Conservation (phyloP, 108 stramenopile genomes). For the Cylindrotheca closterium region DNA sequence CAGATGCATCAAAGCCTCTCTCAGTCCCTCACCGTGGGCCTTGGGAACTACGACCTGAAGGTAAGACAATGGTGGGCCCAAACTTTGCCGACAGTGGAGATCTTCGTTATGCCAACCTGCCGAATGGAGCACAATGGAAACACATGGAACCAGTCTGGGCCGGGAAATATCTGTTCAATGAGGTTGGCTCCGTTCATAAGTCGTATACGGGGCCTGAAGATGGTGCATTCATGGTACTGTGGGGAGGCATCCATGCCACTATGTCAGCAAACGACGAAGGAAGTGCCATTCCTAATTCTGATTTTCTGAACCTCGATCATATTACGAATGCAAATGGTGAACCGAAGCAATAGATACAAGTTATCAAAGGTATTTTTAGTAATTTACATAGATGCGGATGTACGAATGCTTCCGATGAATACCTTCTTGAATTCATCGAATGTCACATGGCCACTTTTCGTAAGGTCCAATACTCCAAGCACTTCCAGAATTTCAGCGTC, state of each 20-base stretch:
- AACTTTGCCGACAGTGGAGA: neutral
- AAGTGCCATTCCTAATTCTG: neutral
- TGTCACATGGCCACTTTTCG: slow-evolving; percentile 45
- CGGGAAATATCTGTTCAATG: neutral
- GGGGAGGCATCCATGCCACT: neutral
- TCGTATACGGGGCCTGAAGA: neutral
- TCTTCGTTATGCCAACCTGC: neutral
- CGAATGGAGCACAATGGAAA: neutral
- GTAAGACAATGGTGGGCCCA: neutral
- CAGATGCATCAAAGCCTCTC: neutral
- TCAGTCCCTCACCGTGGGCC: neutral
- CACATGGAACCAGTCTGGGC: neutral
- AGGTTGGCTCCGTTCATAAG: neutral
- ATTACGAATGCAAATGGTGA: neutral
- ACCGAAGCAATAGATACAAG: too few species aligned
- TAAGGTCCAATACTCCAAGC: slow-evolving; percentile 66
- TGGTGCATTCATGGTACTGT: neutral
- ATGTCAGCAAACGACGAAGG: neutral
- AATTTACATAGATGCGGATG: slow-evolving; percentile 67
- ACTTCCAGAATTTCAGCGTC: slow-evolving; percentile 69
- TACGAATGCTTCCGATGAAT: slow-evolving; percentile 59
- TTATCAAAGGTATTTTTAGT: too few species aligned
- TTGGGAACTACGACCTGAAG: neutral
- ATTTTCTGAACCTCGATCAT: neutral
- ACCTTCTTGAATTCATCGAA: slow-evolving; percentile 74